Conservation (phyloP, 2,329 filamentous ascomycete genomes). For the Claviceps citrina region DNA sequence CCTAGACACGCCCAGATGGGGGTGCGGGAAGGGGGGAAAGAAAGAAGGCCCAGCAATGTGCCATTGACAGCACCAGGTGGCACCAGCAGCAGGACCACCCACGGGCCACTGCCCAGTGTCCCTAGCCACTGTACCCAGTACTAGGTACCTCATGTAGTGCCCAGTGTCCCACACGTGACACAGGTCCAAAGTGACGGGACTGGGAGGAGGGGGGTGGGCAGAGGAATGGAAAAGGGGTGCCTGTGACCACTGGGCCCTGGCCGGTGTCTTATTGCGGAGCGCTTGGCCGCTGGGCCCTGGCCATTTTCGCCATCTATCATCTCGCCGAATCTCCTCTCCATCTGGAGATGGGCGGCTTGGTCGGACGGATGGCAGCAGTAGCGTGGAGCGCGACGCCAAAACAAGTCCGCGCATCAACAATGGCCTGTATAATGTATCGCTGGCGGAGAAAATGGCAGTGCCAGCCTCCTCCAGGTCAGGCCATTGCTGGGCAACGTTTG, state of each 20-base stretch:
- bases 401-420: too few relatives aligned
- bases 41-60: neutral
- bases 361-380: neutral
- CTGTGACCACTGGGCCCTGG: neutral
- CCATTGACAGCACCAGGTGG: neutral
- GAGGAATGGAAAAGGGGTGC: neutral
- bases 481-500: too few relatives aligned
- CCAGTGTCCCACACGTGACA: too few relatives aligned
- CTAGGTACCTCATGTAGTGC: too few relatives aligned
- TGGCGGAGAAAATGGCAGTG: too few relatives aligned
- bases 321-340: neutral
- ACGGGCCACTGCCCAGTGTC: too few relatives aligned
- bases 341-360: neutral
- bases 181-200: constrained; percentile 4
- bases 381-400: neutral
- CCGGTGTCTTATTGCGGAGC: constrained; percentile 1
- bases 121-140: too few relatives aligned
- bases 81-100: neutral
- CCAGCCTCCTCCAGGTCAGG: too few relatives aligned
- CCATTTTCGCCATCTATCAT: too few relatives aligned
- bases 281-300: constrained; percentile 3
- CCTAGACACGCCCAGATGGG: neutral
- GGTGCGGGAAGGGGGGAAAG: neutral
- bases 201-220: constrained; percentile 1
- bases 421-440: too few relatives aligned